These are phyloP conservation scores for Amphicarpaea edgeworthii DNA, from an alignment of 306 rosid genomes.

Conservation along the genomic window DNA sequence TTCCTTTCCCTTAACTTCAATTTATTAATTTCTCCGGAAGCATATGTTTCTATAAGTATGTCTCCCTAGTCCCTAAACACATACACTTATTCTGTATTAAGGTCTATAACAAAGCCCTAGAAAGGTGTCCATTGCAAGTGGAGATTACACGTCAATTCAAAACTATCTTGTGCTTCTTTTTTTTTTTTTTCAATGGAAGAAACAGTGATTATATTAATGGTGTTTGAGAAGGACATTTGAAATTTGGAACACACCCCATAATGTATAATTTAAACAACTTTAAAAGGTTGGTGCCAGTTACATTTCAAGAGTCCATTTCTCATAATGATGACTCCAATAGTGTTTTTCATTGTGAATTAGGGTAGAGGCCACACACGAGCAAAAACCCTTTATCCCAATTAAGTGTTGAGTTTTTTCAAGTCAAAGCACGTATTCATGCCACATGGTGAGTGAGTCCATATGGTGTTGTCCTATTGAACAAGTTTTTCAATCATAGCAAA, in stretches of 20 bases:
- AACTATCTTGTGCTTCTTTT: neutral
- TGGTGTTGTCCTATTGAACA: slow-evolving; percentile 31
- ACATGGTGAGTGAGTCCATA: slow-evolving; percentile 46
- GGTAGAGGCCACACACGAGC: slow-evolving; percentile 14
- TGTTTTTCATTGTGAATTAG: slow-evolving; percentile 17
- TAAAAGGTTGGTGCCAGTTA: slow-evolving; percentile 41
- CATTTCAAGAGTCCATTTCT: slow-evolving; percentile 23
- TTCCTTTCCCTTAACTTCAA: neutral
- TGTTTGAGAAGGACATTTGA: neutral
- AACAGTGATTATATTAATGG: slow-evolving; percentile 1
- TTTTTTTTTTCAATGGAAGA: neutral
- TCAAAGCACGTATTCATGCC: slow-evolving; percentile 42
- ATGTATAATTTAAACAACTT: slow-evolving; percentile 15
- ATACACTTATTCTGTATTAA: neutral
- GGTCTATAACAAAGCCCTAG: neutral
- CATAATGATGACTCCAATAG: slow-evolving; percentile 44
- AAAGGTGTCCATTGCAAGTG: neutral
- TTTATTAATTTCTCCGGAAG: neutral
- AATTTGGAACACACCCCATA: neutral
- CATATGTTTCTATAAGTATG: neutral
- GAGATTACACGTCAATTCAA: slow-evolving; percentile 3
- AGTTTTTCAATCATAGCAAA: too few species aligned
- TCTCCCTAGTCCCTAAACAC: neutral
- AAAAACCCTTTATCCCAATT: neutral
- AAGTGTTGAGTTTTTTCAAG: slow-evolving; percentile 21